Base-by-base conservation (phyloP, 495 filamentous ascomycete genomes). In the Margaritispora aquatica region DNA sequence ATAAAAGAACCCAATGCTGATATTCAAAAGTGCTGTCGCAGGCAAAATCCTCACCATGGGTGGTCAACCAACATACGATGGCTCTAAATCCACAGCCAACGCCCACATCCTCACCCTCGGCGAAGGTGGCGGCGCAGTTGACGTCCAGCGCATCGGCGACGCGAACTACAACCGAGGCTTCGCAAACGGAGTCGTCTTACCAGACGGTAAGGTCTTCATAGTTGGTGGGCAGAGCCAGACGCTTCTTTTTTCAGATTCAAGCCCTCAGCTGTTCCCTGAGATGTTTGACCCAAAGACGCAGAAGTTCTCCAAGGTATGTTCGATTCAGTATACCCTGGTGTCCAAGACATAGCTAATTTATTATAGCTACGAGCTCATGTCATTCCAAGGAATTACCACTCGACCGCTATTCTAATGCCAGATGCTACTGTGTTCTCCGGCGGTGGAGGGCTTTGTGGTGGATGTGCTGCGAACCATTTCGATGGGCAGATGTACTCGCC, bases 321-420 rank as follows among this genome's bases (percentile, higher is more conserved):
- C 2, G 72, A 34, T 5, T 34, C 29, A 34, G 5, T 13, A 34
- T n/a, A n/a, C n/a, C n/a, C n/a, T n/a, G n/a, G n/a, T n/a, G n/a
- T n/a, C n/a, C n/a, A n/a, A n/a, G n/a, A n/a, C n/a, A n/a, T n/a
- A n/a, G n/a, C n/a, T n/a, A n/a, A n/a, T n/a, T n/a, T n/a, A n/a
- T n/a, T n/a, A n/a, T n/a, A n/a, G n/a, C n/a, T n/a, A n/a, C n/a
- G n/a, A n/a, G n/a, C 74, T 23, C 59, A 74, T 41, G 61, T 71
- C 4, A 70, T 76, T n/a, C 74, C 77, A 2, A 72, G 84, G 13
- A 79, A 68, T n/a, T 87, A 87, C 66, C 83, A 87, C 60, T 78
- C 70, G 47, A 61, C 77, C 5, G 79, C 75, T 0, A 60, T 87
- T 4, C 76, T 87, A 23, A 67, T 86, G 19, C 78, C 74, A 0